A percentile compares a stretch with the other conserved stretches of the same genome.
phyloP scores from a whole-genome alignment of 805 yeast genomes.

The Starmera amethionina region DNA sequence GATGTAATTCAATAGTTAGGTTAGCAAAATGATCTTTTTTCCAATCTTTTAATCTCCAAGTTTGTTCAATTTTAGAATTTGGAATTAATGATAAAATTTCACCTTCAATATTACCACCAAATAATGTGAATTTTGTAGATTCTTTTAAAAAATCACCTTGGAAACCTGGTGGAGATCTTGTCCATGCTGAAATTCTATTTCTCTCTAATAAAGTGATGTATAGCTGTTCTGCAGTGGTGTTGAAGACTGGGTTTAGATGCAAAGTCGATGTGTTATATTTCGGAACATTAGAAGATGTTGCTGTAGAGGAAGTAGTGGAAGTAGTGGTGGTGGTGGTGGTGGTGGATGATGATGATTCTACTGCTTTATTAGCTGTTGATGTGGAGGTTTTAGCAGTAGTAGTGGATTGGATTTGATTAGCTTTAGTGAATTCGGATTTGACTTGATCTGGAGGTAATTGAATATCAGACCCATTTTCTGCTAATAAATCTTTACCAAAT shows the following conservation, averaged over 20 bases:
- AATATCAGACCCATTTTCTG: slow-evolving; percentile 73
- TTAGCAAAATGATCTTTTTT: slow-evolving; percentile 71
- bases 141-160: slow-evolving; percentile 34
- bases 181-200: slow-evolving; percentile 81
- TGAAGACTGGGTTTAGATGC: slow-evolving; percentile 69
- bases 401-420: slow-evolving; percentile 29
- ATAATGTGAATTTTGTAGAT: slow-evolving; percentile 58
- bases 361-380: slow-evolving; percentile 6
- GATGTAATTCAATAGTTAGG: slow-evolving; percentile 55
- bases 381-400: slow-evolving; percentile 6
- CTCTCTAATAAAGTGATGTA: slow-evolving; percentile 71
- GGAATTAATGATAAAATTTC: slow-evolving; percentile 49
- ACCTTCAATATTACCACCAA: slow-evolving; percentile 84
- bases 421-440: slow-evolving; percentile 43
- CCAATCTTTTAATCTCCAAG: slow-evolving; percentile 91
- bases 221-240: slow-evolving; percentile 80
- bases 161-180: slow-evolving; percentile 57
- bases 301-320: slow-evolving; percentile 4
- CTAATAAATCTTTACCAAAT: slow-evolving; percentile 74
- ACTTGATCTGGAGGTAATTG: slow-evolving; percentile 69
- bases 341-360: too few species aligned
- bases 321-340: neutral
- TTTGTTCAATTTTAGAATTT: slow-evolving; percentile 52
- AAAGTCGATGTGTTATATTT: slow-evolving; percentile 76
- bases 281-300: slow-evolving; percentile 27